These are phyloP conservation scores for Apiotrichum laibachii DNA, from an alignment of 1,284 basidiomycete species.

Conservation along the genomic window DNA sequence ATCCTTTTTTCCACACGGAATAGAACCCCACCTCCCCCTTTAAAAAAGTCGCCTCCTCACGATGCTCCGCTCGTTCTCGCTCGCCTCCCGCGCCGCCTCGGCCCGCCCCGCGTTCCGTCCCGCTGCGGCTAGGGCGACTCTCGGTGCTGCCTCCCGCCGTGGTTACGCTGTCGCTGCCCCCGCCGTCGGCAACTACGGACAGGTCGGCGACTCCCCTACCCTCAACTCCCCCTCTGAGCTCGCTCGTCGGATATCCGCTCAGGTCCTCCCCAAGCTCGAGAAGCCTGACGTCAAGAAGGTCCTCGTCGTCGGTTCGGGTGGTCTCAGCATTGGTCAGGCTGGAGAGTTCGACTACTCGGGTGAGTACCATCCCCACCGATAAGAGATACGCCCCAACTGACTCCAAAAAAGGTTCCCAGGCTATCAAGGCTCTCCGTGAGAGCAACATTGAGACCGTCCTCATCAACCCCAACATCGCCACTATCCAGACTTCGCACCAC, in stretches of 20 bases:
- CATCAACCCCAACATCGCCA: constrained; percentile 97
- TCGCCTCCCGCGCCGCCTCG: constrained; percentile 16
- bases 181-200: constrained; percentile 68
- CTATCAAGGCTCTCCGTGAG: constrained; percentile 95
- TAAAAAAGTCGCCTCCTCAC: neutral
- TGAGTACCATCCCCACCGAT: constrained; percentile 28
- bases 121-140: constrained; percentile 4
- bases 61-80: constrained; percentile 25
- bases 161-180: constrained; percentile 67
- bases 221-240: constrained; percentile 89
- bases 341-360: constrained; percentile 99
- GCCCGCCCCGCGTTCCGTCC: constrained; percentile 8
- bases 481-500: constrained; percentile 95
- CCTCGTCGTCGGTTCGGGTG: constrained; percentile 93
- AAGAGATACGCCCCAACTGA: neutral
- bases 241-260: constrained; percentile 83
- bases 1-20: neutral
- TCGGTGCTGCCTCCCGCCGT: constrained; percentile 11
- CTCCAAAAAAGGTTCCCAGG: constrained; percentile 67
- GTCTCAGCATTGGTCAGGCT: constrained; percentile 95
- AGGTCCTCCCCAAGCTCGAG: constrained; percentile 75
- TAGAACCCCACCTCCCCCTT: neutral
- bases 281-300: constrained; percentile 89
- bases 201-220: constrained; percentile 70
- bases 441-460: constrained; percentile 93